These are phyloP conservation scores for Alternaria rosae DNA, from an alignment of 2,329 filamentous ascomycete species.

Conservation along the genomic window DNA sequence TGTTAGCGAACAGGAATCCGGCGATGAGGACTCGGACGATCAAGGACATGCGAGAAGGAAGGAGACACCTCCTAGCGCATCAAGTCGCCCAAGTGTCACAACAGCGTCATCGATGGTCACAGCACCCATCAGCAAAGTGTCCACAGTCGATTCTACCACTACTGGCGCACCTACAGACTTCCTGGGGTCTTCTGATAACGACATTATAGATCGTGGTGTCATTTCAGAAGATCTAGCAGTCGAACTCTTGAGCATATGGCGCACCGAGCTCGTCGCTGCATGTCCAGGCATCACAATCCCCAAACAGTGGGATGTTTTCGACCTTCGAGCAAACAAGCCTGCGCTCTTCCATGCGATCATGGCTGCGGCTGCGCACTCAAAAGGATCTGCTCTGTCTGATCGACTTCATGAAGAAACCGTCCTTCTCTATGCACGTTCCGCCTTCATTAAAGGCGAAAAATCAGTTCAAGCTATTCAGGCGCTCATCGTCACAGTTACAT, in stretches of 20 bases:
- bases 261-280: constrained; percentile 37
- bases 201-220: constrained; percentile 46
- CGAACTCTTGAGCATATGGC: constrained; percentile 41
- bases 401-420: constrained; percentile 45
- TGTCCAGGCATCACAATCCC: constrained; percentile 42
- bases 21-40: constrained; percentile 36
- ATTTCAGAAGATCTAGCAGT: constrained; percentile 39
- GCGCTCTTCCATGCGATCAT: constrained; percentile 48
- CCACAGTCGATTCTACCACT: constrained; percentile 3
- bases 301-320: constrained; percentile 40
- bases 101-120: constrained; percentile 12
- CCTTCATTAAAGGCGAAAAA: constrained; percentile 49
- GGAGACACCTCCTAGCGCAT: constrained; percentile 22
- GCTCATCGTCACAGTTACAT: constrained; percentile 44
- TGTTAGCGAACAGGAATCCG: constrained; percentile 38
- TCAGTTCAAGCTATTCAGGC: constrained; percentile 47
- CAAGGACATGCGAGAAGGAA: constrained; percentile 20
- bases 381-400: constrained; percentile 41
- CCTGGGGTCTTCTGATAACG: constrained; percentile 34
- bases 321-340: constrained; percentile 42
- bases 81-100: constrained; percentile 19
- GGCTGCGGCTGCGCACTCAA: constrained; percentile 46
- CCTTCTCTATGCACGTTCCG: constrained; percentile 41
- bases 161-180: constrained; percentile 27
- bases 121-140: constrained; percentile 7